Evolutionary conservation across 805 yeast genomes (phyloP), one percentile per base, ranked within the genome.

Genomic region (Teunomyces kruisii): DNA sequence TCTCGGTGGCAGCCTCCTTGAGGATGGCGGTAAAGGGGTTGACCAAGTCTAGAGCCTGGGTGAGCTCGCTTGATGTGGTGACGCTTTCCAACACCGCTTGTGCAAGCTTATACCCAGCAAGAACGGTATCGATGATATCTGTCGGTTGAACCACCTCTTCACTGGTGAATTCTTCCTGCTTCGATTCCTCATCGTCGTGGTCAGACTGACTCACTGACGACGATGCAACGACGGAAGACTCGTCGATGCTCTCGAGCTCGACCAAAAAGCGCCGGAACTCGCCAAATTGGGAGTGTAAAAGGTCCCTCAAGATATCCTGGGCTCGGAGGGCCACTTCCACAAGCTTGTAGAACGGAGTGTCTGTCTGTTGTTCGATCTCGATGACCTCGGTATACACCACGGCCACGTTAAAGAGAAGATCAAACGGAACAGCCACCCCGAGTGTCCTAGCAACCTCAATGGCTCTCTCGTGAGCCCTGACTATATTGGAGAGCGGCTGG

Each of bases 341-440:
- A 3, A 64, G 42, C 27, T 58, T 15, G 9, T 29, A 26, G 37
- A 54, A 51, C 22, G 45, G 51, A 6, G 51, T 31, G 4, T 50
- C 52, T 9, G 43, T 50, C 16, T 59, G 58, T 27, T 62, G 65
- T 4, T 55, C 57, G 10, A 52, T 60, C 43, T 79, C 83, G 31
- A 78, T 58, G 8, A 65, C 65, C 49, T 78, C 81, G 26, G 71
- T 68, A 50, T 75, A 75, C 6, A 73, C 78, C 36, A 78, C 54
- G 0, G 73, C 78, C 9, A 72, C 58, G 49, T 79, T 79, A 56
- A 65, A 77, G 26, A 70, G 57, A 39, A 79, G 60, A 51, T 79
- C 84, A 59, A 66, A 58, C 3, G 75, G 68, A 4, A 55, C 47
- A 3, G 49, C 46, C 2, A 32, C 49, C 7, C 42, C 46, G 19